These are phyloP conservation scores for Didymella segeticola DNA, from an alignment of 2,329 filamentous ascomycete genomes.

Conservation along the genomic window DNA sequence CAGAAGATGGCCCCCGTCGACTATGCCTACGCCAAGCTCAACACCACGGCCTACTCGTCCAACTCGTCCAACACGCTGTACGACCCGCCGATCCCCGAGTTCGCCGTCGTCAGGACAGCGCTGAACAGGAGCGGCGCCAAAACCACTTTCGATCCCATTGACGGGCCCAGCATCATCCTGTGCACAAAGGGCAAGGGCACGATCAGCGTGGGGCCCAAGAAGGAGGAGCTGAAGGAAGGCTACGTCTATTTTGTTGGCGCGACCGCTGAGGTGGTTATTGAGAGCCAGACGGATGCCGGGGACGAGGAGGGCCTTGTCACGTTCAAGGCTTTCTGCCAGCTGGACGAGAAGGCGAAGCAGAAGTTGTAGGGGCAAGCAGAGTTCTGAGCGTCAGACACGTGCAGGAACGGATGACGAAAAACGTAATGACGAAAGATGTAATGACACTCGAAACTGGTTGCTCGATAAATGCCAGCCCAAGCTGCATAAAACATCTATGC, in stretches of 20 bases:
- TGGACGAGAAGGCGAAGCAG: slow-evolving; percentile 50
- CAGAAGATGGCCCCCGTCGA: slow-evolving; percentile 90
- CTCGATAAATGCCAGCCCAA: not conserved
- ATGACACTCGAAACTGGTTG: not conserved
- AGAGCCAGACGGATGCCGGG: slow-evolving; percentile 63
- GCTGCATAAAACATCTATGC: not conserved
- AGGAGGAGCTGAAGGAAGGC: slow-evolving; percentile 66
- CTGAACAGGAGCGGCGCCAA: slow-evolving; percentile 76
- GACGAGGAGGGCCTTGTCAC: slow-evolving; percentile 74
- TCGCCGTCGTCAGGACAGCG: slow-evolving; percentile 83
- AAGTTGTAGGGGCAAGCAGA: slow-evolving; percentile 39
- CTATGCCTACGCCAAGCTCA: slow-evolving; percentile 85
- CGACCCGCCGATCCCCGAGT: slow-evolving; percentile 96
- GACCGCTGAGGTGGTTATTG: slow-evolving; percentile 80
- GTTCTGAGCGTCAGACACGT: not conserved
- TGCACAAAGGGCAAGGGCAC: slow-evolving; percentile 84
- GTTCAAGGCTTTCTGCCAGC: slow-evolving; percentile 94
- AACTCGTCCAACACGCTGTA: slow-evolving; percentile 78
- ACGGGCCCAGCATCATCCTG: slow-evolving; percentile 90
- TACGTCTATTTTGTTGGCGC: slow-evolving; percentile 74
- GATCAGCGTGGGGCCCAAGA: slow-evolving; percentile 84
- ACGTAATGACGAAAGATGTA: not conserved
- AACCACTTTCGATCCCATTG: slow-evolving; percentile 84
- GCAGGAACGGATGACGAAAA: not conserved
- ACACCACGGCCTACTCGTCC: slow-evolving; percentile 80